Evolutionary conservation across 768 basidiomycete species (phyloP).

Genomic region (Kwoniella sp.): DNA sequence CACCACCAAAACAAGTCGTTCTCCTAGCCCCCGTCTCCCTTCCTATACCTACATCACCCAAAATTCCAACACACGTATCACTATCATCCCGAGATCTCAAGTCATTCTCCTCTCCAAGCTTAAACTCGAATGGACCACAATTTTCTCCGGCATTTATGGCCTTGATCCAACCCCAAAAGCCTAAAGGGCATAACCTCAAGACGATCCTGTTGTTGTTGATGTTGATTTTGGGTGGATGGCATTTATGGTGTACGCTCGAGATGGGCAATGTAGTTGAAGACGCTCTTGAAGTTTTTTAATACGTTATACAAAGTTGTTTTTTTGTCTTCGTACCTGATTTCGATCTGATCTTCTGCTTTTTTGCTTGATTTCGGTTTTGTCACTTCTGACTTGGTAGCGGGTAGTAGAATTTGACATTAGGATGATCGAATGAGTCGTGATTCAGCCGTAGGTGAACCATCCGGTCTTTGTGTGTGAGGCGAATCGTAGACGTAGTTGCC

Average conservation of each 20-base stretch:
- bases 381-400: no score
- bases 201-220: constrained; percentile 16
- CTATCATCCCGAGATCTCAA: background rate
- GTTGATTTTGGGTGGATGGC: constrained; percentile 15
- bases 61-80: background rate
- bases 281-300: constrained; percentile 10
- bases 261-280: constrained; percentile 10
- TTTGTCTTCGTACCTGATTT: background rate
- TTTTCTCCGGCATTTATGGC: constrained; percentile 13
- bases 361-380: no score
- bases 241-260: constrained; percentile 20
- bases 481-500: no score
- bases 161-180: constrained; percentile 7
- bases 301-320: no score
- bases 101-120: background rate
- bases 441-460: no score
- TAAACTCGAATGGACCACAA: constrained; percentile 2
- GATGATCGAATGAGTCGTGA: no score
- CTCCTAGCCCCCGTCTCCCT: constrained; percentile 19
- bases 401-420: no score
- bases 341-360: no score
- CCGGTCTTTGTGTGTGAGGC: no score
- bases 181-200: background rate
- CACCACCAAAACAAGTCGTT: constrained; percentile 19
- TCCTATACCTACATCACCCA: constrained; percentile 8